phyloP scores from a whole-genome alignment of 75 land plant genomes.

The Selaginella tamariscina region DNA sequence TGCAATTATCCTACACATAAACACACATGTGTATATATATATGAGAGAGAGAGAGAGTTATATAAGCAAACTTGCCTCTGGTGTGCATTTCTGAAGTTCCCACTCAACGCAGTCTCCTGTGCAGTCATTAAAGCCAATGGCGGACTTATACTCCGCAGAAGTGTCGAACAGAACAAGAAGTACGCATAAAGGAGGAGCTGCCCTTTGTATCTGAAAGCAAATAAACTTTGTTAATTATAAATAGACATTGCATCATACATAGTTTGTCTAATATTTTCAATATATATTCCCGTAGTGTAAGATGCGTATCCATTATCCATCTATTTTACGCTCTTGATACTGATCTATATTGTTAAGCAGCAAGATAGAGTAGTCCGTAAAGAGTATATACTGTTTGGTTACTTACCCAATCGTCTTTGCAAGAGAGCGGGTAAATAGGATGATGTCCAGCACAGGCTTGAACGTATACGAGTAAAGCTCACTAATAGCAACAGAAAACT shows the following conservation, averaged over 20 bases:
- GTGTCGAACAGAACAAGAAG: constrained; percentile 25
- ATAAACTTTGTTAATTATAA: background rate
- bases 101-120: constrained; percentile 34
- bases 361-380: background rate
- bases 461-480: constrained; percentile 40
- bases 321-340: too few species aligned
- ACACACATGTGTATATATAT: background rate
- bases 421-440: constrained; percentile 31
- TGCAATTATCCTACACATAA: constrained; percentile 24
- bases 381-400: too few species aligned
- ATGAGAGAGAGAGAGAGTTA: constrained; percentile 1
- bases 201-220: constrained; percentile 30
- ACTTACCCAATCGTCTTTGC: constrained; percentile 33
- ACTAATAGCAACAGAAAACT: constrained; percentile 32
- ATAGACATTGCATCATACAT: background rate
- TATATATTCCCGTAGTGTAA: too few species aligned
- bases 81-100: constrained; percentile 36
- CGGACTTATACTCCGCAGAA: constrained; percentile 34
- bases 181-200: constrained; percentile 30
- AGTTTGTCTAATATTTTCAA: too few species aligned
- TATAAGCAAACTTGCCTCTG: constrained; percentile 18
- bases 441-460: constrained; percentile 34
- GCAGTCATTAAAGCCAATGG: constrained; percentile 35
- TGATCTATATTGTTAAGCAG: constrained; percentile 7
- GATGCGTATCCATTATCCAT: too few species aligned